phyloP scores from a whole-genome alignment of 805 yeast genomes.

The Cyberlindnera maclurae region DNA sequence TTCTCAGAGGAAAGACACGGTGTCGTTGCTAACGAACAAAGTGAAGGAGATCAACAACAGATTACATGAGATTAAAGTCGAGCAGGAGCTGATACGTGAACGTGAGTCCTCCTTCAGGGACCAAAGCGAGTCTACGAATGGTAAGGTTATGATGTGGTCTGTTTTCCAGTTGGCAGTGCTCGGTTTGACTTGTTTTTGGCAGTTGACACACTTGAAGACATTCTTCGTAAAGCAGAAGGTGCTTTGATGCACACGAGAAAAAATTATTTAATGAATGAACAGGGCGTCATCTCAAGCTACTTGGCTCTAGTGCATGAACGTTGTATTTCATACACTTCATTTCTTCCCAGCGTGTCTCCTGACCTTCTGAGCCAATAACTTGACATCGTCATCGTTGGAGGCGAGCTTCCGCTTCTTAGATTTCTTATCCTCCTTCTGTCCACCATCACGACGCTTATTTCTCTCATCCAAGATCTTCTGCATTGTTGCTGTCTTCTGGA shows the following conservation, averaged over 20 bases:
- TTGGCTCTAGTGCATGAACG: no score
- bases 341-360: constrained; percentile 11
- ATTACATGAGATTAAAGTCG: constrained; percentile 51
- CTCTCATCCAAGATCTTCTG: constrained; percentile 73
- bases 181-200: constrained; percentile 65
- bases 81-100: constrained; percentile 54
- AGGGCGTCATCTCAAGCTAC: no score
- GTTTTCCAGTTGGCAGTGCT: constrained; percentile 63
- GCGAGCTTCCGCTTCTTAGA: constrained; percentile 11
- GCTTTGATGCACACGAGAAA: constrained; percentile 26
- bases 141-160: constrained; percentile 69
- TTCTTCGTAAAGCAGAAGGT: constrained; percentile 87
- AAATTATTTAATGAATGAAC: no score
- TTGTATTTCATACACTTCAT: background rate
- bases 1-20: constrained; percentile 48
- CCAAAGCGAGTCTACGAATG: constrained; percentile 68
- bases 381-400: constrained; percentile 7
- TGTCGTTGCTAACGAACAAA: constrained; percentile 45
- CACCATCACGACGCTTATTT: constrained; percentile 38
- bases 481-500: constrained; percentile 83
- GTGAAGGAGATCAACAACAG: constrained; percentile 51
- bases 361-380: constrained; percentile 14
- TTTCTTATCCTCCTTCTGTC: background rate
- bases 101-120: constrained; percentile 75
- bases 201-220: constrained; percentile 66